Conservation (phyloP, 768 basidiomycete genomes). For the Guyanaporus albipodus region DNA sequence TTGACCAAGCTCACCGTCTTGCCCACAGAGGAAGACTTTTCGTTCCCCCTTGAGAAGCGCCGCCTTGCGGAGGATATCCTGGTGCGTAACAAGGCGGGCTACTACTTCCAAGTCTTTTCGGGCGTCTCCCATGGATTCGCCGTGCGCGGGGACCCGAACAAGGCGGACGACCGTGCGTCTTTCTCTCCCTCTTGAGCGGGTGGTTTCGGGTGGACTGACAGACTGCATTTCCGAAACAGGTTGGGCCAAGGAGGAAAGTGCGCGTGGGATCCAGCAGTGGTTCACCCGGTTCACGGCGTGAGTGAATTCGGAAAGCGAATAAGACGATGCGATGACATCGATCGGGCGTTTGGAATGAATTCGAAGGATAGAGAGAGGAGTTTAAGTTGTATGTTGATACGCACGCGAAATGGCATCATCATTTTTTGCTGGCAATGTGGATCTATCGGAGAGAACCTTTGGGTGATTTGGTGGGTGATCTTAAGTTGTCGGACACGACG, state of each 20-base stretch:
- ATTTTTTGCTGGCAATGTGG: too few relatives aligned
- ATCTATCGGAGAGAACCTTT: too few relatives aligned
- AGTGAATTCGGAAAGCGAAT: too few relatives aligned
- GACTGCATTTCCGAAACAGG: constrained; percentile 33
- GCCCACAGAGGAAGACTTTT: constrained; percentile 43
- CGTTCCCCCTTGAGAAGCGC: constrained; percentile 47
- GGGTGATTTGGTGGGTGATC: too few relatives aligned
- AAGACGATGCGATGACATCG: too few relatives aligned
- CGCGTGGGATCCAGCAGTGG: constrained; percentile 45
- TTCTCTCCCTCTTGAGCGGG: too few relatives aligned
- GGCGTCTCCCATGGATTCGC: constrained; percentile 31
- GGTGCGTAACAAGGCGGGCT: constrained; percentile 42
- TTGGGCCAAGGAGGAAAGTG: constrained; percentile 58
- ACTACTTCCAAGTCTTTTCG: constrained; percentile 55
- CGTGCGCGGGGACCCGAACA: constrained; percentile 11
- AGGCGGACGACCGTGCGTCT: constrained; percentile 20
- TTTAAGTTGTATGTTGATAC: too few relatives aligned
- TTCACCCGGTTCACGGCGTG: constrained; percentile 38
- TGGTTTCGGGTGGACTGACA: neutral
- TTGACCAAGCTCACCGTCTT: neutral
- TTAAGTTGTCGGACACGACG: too few relatives aligned
- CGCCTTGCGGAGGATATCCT: constrained; percentile 55
- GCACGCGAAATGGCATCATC: too few relatives aligned
- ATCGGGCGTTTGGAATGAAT: too few relatives aligned
- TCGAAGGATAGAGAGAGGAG: too few relatives aligned